Evolutionary conservation across 768 basidiomycete species (phyloP).

Genomic region (Russula sp.): DNA sequence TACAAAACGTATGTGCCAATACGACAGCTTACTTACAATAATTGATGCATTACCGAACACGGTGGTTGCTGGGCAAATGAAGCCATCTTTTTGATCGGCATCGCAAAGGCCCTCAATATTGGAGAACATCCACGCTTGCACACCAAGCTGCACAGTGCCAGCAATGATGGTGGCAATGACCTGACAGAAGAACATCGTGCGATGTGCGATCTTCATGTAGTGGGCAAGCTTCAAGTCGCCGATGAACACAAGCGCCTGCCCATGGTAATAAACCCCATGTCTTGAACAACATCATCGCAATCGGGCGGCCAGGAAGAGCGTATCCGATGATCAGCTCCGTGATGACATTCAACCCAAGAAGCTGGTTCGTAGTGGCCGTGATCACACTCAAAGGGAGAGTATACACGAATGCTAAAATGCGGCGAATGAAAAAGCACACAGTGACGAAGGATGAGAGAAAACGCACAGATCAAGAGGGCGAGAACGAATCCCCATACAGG

Average conservation of each 20-base stretch:
- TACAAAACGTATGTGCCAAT: background rate
- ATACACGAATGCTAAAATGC: slow-evolving; percentile 39
- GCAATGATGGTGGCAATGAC: slow-evolving; percentile 64
- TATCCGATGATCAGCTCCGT: slow-evolving; percentile 82
- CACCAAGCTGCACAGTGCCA: slow-evolving; percentile 69
- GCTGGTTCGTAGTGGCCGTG: slow-evolving; percentile 74
- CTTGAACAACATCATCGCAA: slow-evolving; percentile 88
- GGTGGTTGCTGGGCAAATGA: slow-evolving; percentile 66
- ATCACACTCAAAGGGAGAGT: slow-evolving; percentile 57
- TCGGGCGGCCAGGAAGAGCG: slow-evolving; percentile 68
- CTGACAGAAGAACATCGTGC: slow-evolving; percentile 69
- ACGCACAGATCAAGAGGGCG: slow-evolving; percentile 57
- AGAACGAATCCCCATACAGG: slow-evolving; percentile 74
- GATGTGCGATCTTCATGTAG: slow-evolving; percentile 70
- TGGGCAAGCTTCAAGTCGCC: slow-evolving; percentile 76
- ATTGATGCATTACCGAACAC: slow-evolving; percentile 79
- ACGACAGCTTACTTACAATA: slow-evolving; percentile 47
- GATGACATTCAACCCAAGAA: slow-evolving; percentile 70
- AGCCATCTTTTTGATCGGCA: slow-evolving; percentile 52
- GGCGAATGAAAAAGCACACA: background rate
- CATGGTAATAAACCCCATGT: slow-evolving; percentile 72
- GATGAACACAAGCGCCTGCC: slow-evolving; percentile 65
- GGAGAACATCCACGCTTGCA: slow-evolving; percentile 75
- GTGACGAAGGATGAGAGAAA: background rate
- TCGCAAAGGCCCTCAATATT: slow-evolving; percentile 63